Evolutionary conservation across 495 filamentous ascomycete genomes (phyloP).

Genomic region (Daldinia concentrica): DNA sequence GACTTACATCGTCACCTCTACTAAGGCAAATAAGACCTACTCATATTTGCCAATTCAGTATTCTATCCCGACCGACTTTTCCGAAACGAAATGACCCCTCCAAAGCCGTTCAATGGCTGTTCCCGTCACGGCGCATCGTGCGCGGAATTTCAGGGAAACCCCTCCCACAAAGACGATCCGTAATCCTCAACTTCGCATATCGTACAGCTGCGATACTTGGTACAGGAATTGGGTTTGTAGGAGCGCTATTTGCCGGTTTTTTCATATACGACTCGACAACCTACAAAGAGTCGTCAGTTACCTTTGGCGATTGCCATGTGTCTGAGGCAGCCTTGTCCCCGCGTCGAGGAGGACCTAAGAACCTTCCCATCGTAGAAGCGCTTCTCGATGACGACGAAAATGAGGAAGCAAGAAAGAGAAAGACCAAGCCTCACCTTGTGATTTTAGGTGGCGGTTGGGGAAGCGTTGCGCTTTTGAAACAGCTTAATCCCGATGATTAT

Average conservation of each 20-base stretch:
- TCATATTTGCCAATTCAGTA: constrained; percentile 29
- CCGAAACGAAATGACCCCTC: constrained; percentile 18
- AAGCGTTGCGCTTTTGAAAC: constrained; percentile 89
- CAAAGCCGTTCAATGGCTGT: constrained; percentile 27
- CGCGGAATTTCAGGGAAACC: constrained; percentile 59
- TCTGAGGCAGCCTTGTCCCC: constrained; percentile 84
- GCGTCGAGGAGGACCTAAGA: constrained; percentile 89
- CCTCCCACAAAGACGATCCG: constrained; percentile 56
- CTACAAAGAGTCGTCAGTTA: constrained; percentile 71
- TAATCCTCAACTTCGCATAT: constrained; percentile 59
- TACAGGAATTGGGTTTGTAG: constrained; percentile 56
- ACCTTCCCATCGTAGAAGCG: constrained; percentile 87
- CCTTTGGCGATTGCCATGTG: constrained; percentile 76
- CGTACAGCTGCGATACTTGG: constrained; percentile 61
- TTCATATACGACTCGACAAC: constrained; percentile 96
- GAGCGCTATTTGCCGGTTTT: constrained; percentile 73
- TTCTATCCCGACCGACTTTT: constrained; percentile 30
- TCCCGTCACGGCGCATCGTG: constrained; percentile 22
- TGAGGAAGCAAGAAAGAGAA: constrained; percentile 70
- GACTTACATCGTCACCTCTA: constrained; percentile 10
- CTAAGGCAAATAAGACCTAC: constrained; percentile 20
- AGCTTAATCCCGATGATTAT: constrained; percentile 87
- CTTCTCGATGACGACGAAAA: constrained; percentile 88
- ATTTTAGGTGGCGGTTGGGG: constrained; percentile 97
- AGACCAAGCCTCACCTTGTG: constrained; percentile 89